A percentile compares a stretch with the other conserved stretches of the same genome.
Conservation (phyloP, 176 grass and related monocot species). For the Paspalum notatum region DNA sequence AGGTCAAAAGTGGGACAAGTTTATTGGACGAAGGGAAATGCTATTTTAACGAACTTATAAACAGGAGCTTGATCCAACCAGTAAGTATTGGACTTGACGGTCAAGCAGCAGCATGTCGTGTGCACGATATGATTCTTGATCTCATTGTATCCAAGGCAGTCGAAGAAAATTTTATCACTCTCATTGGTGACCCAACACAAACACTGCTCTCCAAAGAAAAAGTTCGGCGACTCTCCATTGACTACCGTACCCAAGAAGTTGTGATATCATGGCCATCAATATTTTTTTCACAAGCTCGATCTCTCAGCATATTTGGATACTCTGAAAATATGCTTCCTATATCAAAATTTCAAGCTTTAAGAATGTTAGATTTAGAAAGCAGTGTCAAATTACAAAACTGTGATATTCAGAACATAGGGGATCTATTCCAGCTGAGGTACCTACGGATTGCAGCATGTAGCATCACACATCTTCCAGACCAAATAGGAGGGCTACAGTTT, state of each 20-base stretch:
- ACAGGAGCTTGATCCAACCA: conserved; percentile 42
- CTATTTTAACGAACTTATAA: conserved; percentile 48
- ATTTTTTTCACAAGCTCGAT: conserved; percentile 31
- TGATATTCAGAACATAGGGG: neutral
- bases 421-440: conserved; percentile 31
- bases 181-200: neutral
- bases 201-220: neutral
- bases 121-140: conserved; percentile 33
- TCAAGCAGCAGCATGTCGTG: conserved; percentile 15
- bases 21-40: conserved; percentile 1
- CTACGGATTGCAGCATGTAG: conserved; percentile 7
- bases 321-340: conserved; percentile 19
- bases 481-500: conserved; percentile 24
- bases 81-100: neutral
- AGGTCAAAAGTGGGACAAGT: neutral
- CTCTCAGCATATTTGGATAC: conserved; percentile 42
- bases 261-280: neutral
- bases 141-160: conserved; percentile 41
- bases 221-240: conserved; percentile 32
- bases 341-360: conserved; percentile 20
- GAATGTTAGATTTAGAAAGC: conserved; percentile 36
- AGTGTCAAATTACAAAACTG: neutral
- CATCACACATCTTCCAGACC: conserved; percentile 22
- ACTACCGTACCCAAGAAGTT: neutral
- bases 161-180: conserved; percentile 39